Base-by-base conservation (phyloP, 768 basidiomycete genomes). In the Lentinula lateritia region DNA sequence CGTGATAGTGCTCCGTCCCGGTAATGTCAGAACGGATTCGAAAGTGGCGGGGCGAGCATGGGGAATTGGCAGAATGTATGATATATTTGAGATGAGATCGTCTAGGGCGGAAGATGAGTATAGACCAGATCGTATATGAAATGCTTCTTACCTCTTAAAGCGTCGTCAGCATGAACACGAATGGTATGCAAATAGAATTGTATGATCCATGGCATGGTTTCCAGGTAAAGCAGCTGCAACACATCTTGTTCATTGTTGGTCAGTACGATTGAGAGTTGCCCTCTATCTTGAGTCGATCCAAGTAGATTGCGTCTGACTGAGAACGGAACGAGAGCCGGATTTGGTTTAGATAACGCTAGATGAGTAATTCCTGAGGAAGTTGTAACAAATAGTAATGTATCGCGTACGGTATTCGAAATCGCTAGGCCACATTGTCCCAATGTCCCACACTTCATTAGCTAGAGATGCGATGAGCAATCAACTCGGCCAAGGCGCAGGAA, bases 121-220 rank as follows among this genome's bases (percentile, higher is more conserved):
- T 5, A 54, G 18, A 54, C 18, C 18, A n/a, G 28, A 10, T 12
- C 32, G 46, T 18, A 36, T n/a, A 50, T 38, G 45, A 3, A 38
- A 16, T 8, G 38, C 23, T 4, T 43, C 55, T 16, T n/a, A 64
- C 82, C 52, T 63, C 78, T 76, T 20, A 70, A 57, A 10, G 70
- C 66, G 6, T 82, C 85, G 53, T 85, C 74, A 12, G 86, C 70
- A 23, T 73, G 70, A 0, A 85, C 74, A 18, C 75, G 71, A 56
- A 96, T 74, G 6, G 94, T 94, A 73, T 93, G 90, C 64, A 96
- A 76, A 76, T 90, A 94, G 52, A 92, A 87, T 61, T 93, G 89
- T 41, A 98, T 79, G 68, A 94, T 87, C 87, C 95, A 96, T 4
- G 96, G 97, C 82, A 95, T 88, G 1, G 90, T 90, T 74, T 98